phyloP scores from a whole-genome alignment of 1,284 basidiomycete species.

The Malassezia cuniculi region DNA sequence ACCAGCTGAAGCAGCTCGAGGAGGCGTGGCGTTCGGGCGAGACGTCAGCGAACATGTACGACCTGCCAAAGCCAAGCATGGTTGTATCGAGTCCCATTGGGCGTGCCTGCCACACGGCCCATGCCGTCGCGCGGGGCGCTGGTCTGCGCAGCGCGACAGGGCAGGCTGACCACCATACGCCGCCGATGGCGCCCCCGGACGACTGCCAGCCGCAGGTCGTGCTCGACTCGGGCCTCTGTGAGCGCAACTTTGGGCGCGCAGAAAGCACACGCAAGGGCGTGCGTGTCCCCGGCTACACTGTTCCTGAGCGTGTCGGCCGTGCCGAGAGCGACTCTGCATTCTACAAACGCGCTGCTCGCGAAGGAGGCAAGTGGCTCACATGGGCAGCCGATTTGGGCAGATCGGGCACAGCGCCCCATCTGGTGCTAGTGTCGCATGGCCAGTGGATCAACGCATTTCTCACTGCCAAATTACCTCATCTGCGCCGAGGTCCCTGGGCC shows the following conservation, averaged over 20 bases:
- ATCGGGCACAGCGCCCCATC: conserved; percentile 14
- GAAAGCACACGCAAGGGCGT: conserved; percentile 5
- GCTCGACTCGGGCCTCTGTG: conserved; percentile 7
- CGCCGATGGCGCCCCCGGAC: too few relatives aligned
- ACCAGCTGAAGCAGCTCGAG: conserved; percentile 26
- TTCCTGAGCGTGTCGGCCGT: conserved; percentile 4
- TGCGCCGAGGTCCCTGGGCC: conserved; percentile 1
- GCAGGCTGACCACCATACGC: too few relatives aligned
- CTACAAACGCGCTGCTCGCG: not conserved
- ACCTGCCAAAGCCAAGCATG: conserved; percentile 20
- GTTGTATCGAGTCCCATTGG: conserved; percentile 30
- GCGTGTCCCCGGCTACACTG: not conserved
- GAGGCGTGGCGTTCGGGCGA: conserved; percentile 5
- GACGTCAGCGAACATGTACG: conserved; percentile 1
- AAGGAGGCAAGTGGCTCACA: conserved; percentile 10
- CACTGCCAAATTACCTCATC: not conserved
- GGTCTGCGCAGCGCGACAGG: too few relatives aligned
- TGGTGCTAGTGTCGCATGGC: conserved; percentile 34
- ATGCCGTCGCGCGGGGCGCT: conserved; percentile 16
- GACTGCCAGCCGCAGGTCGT: too few relatives aligned
- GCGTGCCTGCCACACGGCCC: conserved; percentile 24
- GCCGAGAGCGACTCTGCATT: conserved; percentile 6
- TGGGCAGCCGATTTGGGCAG: conserved; percentile 1
- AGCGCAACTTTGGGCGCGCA: conserved; percentile 9
- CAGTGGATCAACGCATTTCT: conserved; percentile 37